These are phyloP conservation scores for Pseudogymnoascus sp. DNA, from an alignment of 2,329 filamentous ascomycete genomes.

Conservation along the genomic window DNA sequence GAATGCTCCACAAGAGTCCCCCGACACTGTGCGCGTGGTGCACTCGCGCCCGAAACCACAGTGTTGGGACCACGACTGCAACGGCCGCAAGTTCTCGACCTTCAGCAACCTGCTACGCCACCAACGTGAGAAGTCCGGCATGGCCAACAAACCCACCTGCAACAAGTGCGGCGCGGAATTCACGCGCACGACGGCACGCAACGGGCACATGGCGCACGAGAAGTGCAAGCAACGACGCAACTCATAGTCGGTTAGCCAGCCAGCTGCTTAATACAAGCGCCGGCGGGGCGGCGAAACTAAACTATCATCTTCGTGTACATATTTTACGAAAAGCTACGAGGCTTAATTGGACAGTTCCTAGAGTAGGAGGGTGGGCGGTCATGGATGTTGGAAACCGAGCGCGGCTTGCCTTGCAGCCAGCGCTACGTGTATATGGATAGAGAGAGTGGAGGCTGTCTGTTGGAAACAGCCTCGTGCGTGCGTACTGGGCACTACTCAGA, in stretches of 20 bases:
- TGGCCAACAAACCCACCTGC: slow-evolving; percentile 80
- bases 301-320: background rate
- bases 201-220: slow-evolving; percentile 79
- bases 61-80: slow-evolving; percentile 96
- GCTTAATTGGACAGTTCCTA: background rate
- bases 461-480: background rate
- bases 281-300: background rate
- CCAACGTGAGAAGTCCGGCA: slow-evolving; percentile 89
- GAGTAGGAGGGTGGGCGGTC: slow-evolving; percentile 1
- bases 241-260: slow-evolving; percentile 28
- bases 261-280: slow-evolving; percentile 8
- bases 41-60: slow-evolving; percentile 84
- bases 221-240: slow-evolving; percentile 77
- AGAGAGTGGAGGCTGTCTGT: background rate
- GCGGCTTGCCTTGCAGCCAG: background rate
- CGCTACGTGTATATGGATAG: background rate
- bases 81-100: slow-evolving; percentile 89
- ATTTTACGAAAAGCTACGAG: background rate
- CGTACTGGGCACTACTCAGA: slow-evolving; percentile 3
- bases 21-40: slow-evolving; percentile 58
- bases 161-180: slow-evolving; percentile 91
- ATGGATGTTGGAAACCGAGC: background rate
- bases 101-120: slow-evolving; percentile 92
- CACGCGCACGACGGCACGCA: slow-evolving; percentile 79
- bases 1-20: slow-evolving; percentile 36